phyloP scores from a whole-genome alignment of 2,329 filamentous ascomycete genomes.

The Huntiella decipiens region DNA sequence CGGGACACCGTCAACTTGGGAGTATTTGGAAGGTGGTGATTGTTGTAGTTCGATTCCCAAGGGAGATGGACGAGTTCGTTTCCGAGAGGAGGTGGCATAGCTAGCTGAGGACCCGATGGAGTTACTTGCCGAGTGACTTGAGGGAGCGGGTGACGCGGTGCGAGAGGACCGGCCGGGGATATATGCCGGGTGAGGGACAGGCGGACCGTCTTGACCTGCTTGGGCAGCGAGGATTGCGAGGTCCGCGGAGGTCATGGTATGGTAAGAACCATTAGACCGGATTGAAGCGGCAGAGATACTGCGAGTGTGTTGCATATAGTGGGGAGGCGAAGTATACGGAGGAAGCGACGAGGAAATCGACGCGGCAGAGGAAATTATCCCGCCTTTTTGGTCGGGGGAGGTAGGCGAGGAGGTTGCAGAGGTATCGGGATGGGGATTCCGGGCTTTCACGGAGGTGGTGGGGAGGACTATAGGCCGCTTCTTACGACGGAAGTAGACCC shows the following conservation, averaged over 20 bases:
- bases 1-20: background rate
- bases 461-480: conserved; percentile 13
- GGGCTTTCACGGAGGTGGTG: background rate
- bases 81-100: conserved; percentile 23
- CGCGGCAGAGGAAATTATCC: conserved; percentile 8
- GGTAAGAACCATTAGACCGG: conserved; percentile 11
- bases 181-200: conserved; percentile 30
- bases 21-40: background rate
- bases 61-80: conserved; percentile 12
- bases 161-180: conserved; percentile 21
- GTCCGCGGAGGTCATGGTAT: conserved; percentile 18
- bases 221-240: conserved; percentile 18
- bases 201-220: conserved; percentile 4
- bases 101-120: conserved; percentile 26
- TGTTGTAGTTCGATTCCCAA: background rate
- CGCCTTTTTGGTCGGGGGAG: conserved; percentile 12
- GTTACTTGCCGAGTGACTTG: conserved; percentile 2
- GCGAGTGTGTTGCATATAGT: background rate
- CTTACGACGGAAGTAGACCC: conserved; percentile 29
- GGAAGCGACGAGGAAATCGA: background rate
- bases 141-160: conserved; percentile 11
- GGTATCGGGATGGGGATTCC: background rate
- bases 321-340: background rate
- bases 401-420: background rate
- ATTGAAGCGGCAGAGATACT: conserved; percentile 15